Evolutionary conservation across 768 basidiomycete species (phyloP), one percentile per base, ranked within the genome.

Genomic region (Tulasnella calospora): DNA sequence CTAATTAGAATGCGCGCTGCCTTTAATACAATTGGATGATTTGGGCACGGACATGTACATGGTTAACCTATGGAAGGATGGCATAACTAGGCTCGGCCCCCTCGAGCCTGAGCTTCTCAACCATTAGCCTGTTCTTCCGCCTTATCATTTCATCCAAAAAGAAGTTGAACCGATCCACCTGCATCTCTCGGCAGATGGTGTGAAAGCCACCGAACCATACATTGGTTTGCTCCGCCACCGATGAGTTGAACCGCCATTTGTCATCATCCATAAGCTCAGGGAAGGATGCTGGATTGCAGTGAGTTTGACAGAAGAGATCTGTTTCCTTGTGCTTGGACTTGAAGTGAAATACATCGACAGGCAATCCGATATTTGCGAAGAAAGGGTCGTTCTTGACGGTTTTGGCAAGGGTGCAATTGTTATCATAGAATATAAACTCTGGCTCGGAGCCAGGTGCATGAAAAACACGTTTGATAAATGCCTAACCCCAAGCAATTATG

Each of bases 91-190:
- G n/a, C n/a, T n/a, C n/a, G n/a, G n/a, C n/a, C 38, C 38, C 38
- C 10, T 40, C 38, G 5, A 40, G 10, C 38, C 38, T 40, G 7
- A 78, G 36, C 17, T 51, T 69, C 23, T 71, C 40, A 2, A 72
- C 70, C 27, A 72, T 38, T 5, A n/a, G 47, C 2, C 41, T 15
- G 19, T 86, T 86, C 0, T 82, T 77, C 0, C 79, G 81, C 67
- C 81, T 80, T 75, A 86, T 84, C 83, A 86, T 84, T 71, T 86
- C 84, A 79, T 86, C 85, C 1, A 86, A 79, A 38, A 85, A 85
- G 76, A 87, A 87, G 19, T 85, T 81, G 76, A 84, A 86, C 33
- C 83, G 33, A 10, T 79, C 75, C 0, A 71, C 81, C 7, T 61
- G 69, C 86, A 87, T 87, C 76, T 86, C 86, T 0, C 84, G 81